These are phyloP conservation scores for Irpex lacteus DNA, from an alignment of 1,284 basidiomycete species.

Conservation along the genomic window DNA sequence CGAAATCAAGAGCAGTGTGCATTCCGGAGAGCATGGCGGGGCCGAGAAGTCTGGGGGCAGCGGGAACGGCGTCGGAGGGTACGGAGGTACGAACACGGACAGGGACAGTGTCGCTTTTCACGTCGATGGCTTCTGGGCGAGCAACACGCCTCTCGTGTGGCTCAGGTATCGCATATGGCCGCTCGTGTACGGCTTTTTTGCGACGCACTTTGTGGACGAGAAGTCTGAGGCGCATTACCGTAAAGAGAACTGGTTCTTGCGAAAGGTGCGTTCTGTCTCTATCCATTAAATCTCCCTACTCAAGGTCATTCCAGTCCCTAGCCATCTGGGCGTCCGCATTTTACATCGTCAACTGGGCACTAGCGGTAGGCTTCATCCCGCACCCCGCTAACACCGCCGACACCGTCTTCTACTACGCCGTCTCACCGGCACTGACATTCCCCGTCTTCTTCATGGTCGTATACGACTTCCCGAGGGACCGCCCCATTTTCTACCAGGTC, in stretches of 20 bases:
- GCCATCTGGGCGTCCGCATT: slow-evolving; percentile 66
- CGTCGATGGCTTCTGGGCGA: slow-evolving; percentile 29
- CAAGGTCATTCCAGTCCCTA: slow-evolving; percentile 36
- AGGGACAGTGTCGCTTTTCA: slow-evolving; percentile 33
- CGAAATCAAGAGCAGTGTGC: slow-evolving; percentile 42
- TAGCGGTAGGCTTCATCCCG: slow-evolving; percentile 52
- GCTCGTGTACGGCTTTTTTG: slow-evolving; percentile 47
- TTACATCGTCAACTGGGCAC: slow-evolving; percentile 69
- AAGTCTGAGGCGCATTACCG: slow-evolving; percentile 59
- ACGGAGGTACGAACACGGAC: slow-evolving; percentile 33
- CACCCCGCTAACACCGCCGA: slow-evolving; percentile 47
- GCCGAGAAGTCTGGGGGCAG: slow-evolving; percentile 11
- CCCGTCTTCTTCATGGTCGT: slow-evolving; percentile 54
- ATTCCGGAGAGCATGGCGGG: slow-evolving; percentile 44
- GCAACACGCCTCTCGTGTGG: slow-evolving; percentile 28
- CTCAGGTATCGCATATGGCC: slow-evolving; percentile 41
- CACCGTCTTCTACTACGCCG: slow-evolving; percentile 62
- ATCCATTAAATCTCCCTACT: neutral
- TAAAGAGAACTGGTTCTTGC: slow-evolving; percentile 49
- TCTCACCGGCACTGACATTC: slow-evolving; percentile 41
- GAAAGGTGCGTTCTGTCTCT: slow-evolving; percentile 37
- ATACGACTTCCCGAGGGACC: slow-evolving; percentile 67
- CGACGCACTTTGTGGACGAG: slow-evolving; percentile 52
- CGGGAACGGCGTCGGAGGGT: slow-evolving; percentile 34
- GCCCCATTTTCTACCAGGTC: slow-evolving; percentile 58